phyloP scores from a whole-genome alignment of 1,284 basidiomycete species.

The Cryptococcus depauperatus region DNA sequence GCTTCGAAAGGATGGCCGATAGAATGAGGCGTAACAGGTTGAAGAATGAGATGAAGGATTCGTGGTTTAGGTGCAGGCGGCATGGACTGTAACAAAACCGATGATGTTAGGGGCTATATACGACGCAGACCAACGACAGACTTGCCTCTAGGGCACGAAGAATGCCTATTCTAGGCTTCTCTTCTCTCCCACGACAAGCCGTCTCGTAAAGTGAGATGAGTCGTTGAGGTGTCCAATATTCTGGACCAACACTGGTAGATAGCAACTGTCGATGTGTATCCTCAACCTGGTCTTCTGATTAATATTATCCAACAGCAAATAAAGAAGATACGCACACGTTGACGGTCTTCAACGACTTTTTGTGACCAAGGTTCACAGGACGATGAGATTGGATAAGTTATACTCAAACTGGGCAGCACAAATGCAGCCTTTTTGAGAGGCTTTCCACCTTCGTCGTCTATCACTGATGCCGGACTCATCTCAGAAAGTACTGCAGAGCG shows the following conservation, averaged over 20 bases:
- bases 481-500: background rate
- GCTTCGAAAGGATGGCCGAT: constrained; percentile 10
- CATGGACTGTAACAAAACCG: too few species aligned
- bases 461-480: background rate
- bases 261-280: constrained; percentile 56
- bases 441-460: constrained; percentile 26
- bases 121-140: too few species aligned
- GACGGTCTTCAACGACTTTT: constrained; percentile 49
- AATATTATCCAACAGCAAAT: background rate
- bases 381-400: constrained; percentile 76
- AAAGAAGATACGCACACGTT: constrained; percentile 21
- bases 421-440: constrained; percentile 77
- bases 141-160: constrained; percentile 63
- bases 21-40: constrained; percentile 13
- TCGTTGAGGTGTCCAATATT: constrained; percentile 42
- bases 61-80: constrained; percentile 24
- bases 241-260: constrained; percentile 33
- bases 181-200: constrained; percentile 43
- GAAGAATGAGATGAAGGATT: constrained; percentile 29
- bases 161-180: constrained; percentile 59
- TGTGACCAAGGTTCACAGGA: constrained; percentile 68
- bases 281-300: constrained; percentile 36
- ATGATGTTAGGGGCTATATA: too few species aligned
- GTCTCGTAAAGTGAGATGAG: constrained; percentile 41
- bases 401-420: constrained; percentile 69